Base-by-base conservation (phyloP, 1,284 basidiomycete genomes). In the Heterobasidion parviporum region DNA sequence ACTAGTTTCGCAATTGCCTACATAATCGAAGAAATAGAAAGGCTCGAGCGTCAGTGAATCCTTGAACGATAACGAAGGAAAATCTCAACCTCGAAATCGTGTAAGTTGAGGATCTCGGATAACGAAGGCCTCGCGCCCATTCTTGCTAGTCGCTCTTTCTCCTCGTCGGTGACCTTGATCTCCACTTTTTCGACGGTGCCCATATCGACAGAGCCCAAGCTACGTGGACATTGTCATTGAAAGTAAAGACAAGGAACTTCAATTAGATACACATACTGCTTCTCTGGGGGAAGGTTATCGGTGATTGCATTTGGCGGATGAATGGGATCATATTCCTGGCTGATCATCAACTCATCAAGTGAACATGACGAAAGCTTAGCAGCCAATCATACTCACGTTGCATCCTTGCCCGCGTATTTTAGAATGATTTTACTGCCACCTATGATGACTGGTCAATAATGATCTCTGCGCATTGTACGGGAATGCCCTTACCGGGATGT, bases 251-350 rank as follows among this genome's bases (percentile, higher is more conserved):
- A 53, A 55, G 15, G 50, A n/a, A 50, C 18, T 34, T 36, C 15
- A 50, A 15, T 35, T 20, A 34, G 9, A 26, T 56, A 18, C 6
- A 68, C 83, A 62, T 60, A 87, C 85, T 89, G 86, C 66, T 89
- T 90, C 58, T 89, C 82, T 43, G 75, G 75, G 50, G 88, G 87
- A 20, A 96, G 75, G 67, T 95, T 86, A 34, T 85, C 88, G 35
- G 83, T 87, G 62, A 95, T 92, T 1, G 90, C 87, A 63, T 94
- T 86, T 3, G 91, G 92, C 0, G 92, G 92, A 65, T 95, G 92
- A 47, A 94, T 92, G 8, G 88, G 86, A 54, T 91, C 89, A 60
- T 92, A 92, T 70, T 89, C 90, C 60, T 81, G 82, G 0, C 82
- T 82, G 58, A 26, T 34, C 18, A 5, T n/a, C 20, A 35, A 52